Conservation (phyloP, 1,284 basidiomycete genomes). For the Athelia sp. region DNA sequence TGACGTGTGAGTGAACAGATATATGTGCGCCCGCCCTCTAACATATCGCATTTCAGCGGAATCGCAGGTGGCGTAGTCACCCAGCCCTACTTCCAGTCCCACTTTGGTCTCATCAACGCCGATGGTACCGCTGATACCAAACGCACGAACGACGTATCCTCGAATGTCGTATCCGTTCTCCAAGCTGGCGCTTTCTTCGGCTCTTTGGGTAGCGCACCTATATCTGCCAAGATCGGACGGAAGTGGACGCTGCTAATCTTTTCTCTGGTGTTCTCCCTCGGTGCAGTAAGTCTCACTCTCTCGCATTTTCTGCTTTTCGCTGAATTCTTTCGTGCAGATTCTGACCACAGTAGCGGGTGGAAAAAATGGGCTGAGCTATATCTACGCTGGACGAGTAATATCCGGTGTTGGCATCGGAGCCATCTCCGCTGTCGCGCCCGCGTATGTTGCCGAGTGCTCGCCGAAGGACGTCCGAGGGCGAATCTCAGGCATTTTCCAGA, state of each 20-base stretch:
- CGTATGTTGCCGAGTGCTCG: conserved; percentile 75
- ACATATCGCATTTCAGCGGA: conserved; percentile 25
- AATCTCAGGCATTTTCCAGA: conserved; percentile 76
- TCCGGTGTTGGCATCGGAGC: conserved; percentile 64
- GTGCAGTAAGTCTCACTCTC: conserved; percentile 45
- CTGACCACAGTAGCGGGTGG: conserved; percentile 60
- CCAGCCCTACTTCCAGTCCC: conserved; percentile 52
- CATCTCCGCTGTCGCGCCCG: conserved; percentile 63
- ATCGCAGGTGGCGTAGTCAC: conserved; percentile 66
- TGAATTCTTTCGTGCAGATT: conserved; percentile 25
- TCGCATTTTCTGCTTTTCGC: conserved; percentile 3
- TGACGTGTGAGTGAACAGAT: conserved; percentile 47
- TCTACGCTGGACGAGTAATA: conserved; percentile 72
- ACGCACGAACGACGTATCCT: conserved; percentile 44
- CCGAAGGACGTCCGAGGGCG: conserved; percentile 73
- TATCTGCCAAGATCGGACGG: conserved; percentile 53
- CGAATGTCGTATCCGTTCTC: conserved; percentile 70
- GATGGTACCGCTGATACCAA: conserved; percentile 30
- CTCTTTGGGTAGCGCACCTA: conserved; percentile 57
- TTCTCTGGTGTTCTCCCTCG: conserved; percentile 57
- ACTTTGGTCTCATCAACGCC: conserved; percentile 51
- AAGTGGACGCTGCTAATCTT: conserved; percentile 53
- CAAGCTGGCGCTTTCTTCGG: conserved; percentile 83
- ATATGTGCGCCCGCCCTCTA: conserved; percentile 2
- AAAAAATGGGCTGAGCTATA: conserved; percentile 51